phyloP scores from a whole-genome alignment of 163 green algal genomes.

The Chlorella variabilis region DNA sequence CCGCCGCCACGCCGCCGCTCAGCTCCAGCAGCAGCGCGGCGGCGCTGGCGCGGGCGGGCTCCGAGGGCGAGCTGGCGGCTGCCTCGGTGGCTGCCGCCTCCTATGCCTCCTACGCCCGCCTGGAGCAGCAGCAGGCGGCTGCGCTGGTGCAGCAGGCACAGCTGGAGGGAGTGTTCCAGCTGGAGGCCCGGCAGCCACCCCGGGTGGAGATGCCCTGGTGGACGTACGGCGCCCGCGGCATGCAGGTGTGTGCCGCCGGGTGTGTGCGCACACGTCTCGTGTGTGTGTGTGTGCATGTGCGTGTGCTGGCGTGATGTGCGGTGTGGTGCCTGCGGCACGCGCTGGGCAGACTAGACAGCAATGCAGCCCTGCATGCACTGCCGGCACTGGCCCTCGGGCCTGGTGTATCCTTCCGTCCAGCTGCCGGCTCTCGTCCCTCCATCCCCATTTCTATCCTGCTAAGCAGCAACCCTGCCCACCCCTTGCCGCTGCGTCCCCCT shows the following conservation, averaged over 20 bases:
- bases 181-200: conserved; percentile 2
- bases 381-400: too few relatives aligned
- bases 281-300: too few relatives aligned
- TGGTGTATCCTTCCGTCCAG: too few relatives aligned
- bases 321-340: too few relatives aligned
- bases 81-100: background rate
- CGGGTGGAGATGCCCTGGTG: conserved; percentile 91
- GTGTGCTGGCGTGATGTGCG: too few relatives aligned
- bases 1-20: background rate
- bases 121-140: background rate
- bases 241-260: conserved; percentile 70
- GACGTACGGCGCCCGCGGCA: conserved; percentile 83
- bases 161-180: background rate
- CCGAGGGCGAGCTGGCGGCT: background rate
- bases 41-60: background rate
- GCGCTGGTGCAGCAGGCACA: background rate
- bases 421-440: too few relatives aligned
- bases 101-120: background rate
- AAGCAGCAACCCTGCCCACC: too few relatives aligned
- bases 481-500: background rate
- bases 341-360: too few relatives aligned
- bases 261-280: too few relatives aligned
- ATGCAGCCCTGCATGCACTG: too few relatives aligned
- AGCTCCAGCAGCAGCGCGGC: conserved; percentile 27
- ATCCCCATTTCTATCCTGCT: too few relatives aligned